Conservation (phyloP, 371 early-diverging fungal species). For the Circinella minor region DNA sequence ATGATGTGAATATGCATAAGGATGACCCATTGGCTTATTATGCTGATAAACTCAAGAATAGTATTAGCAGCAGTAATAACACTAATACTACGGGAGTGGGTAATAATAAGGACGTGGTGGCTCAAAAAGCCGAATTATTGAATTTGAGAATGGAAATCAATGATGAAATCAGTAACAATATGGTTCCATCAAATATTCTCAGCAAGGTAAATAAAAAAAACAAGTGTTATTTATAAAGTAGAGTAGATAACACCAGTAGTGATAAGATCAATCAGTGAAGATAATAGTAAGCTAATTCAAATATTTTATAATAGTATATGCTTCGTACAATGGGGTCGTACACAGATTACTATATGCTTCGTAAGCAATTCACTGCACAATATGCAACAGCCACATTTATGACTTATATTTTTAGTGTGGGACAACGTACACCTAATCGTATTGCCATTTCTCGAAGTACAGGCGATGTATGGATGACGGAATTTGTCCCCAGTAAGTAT, state of each 20-base stretch:
- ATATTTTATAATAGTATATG: slow-evolving; percentile 56
- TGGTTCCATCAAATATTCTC: slow-evolving; percentile 85
- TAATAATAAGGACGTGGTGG: slow-evolving; percentile 25
- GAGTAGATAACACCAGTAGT: neutral
- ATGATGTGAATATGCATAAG: slow-evolving; percentile 65
- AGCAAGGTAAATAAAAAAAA: slow-evolving; percentile 51
- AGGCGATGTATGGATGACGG: slow-evolving; percentile 83
- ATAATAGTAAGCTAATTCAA: neutral
- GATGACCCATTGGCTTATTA: slow-evolving; percentile 84
- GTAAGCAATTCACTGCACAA: slow-evolving; percentile 92
- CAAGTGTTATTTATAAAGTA: neutral
- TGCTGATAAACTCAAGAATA: slow-evolving; percentile 64
- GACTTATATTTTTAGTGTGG: slow-evolving; percentile 87
- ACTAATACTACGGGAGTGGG: neutral
- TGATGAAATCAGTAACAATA: slow-evolving; percentile 74
- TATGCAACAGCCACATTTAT: slow-evolving; percentile 88
- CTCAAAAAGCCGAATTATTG: slow-evolving; percentile 68
- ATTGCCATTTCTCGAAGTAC: slow-evolving; percentile 83
- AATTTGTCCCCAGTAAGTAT: slow-evolving; percentile 72
- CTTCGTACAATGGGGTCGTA: slow-evolving; percentile 72
- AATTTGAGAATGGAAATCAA: slow-evolving; percentile 83
- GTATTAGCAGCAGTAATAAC: slow-evolving; percentile 21
- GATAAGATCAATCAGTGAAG: too few relatives aligned
- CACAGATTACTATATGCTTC: slow-evolving; percentile 89
- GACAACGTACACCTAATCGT: slow-evolving; percentile 87